Evolutionary conservation across 2,329 filamentous ascomycete genomes (phyloP), one percentile per base, ranked within the genome.

Genomic region (Pseudogymnoascus sp.): DNA sequence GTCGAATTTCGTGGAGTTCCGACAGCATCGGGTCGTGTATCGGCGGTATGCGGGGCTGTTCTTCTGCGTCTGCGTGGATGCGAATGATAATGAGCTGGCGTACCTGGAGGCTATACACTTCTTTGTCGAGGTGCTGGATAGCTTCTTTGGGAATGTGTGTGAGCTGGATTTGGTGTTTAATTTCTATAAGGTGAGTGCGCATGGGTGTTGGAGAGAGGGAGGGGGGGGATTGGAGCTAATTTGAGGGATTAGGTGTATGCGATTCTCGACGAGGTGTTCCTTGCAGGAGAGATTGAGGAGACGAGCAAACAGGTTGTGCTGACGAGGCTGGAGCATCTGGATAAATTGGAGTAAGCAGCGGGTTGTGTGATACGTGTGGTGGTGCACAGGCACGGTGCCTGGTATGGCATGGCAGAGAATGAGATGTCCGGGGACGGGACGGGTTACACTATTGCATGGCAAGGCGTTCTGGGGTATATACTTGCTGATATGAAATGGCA

Each of bases 51-150:
- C 95, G 0, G 95, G 95, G 0, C 86, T 99, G 64, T 99, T 99
- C 85, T 99, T 99, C 82, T 99, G 95, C 81, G 96, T 93, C 62
- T 97, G 95, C 77, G 95, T 99, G 74, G 95, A 99, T 78, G 96
- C 93, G 61, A 97, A 97, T 77, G 95, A 99, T 77, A 99, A 97
- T 78, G 95, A 99, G 80, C 82, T 99, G 65, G 93, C 95, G 25
- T 97, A 92, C 73, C 84, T 99, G 65, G 95, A 99, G 78, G 95
- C 93, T 5, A 97, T 99, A 73, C 95, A 99, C 78, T 99, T 99
- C 82, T 99, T 99, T 73, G 95, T 99, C 71, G 95, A 99, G 80
- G 95, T 99, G 66, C 84, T 99, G 71, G 95, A 99, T 82, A 88
- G 93, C 72, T 99, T 99, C 79, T 99, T 99, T 76, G 95, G 95